phyloP scores from a whole-genome alignment of 495 filamentous ascomycete genomes.

The Penicillium alfredii region DNA sequence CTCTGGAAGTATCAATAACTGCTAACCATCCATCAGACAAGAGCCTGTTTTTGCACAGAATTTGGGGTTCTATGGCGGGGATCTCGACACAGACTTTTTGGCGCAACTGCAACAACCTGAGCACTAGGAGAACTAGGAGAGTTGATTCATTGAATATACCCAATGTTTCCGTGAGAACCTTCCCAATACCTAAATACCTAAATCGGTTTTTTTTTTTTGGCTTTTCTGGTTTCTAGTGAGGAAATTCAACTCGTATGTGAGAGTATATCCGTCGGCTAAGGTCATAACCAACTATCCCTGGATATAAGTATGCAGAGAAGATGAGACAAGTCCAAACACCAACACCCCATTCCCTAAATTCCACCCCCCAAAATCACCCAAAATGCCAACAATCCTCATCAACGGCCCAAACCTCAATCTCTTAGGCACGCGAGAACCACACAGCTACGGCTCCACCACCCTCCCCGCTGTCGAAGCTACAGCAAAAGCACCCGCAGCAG shows the following conservation, averaged over 20 bases:
- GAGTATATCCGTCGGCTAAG: conserved; percentile 5
- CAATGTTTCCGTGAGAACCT: not conserved
- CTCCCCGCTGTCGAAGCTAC: conserved; percentile 44
- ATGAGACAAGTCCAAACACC: no score
- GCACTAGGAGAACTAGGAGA: no score
- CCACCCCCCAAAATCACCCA: no score
- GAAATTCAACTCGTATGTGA: no score
- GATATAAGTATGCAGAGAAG: not conserved
- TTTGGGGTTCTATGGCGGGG: conserved; percentile 22
- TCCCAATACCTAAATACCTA: no score
- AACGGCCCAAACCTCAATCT: conserved; percentile 67
- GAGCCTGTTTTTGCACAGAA: conserved; percentile 24
- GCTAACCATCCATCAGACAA: conserved; percentile 6
- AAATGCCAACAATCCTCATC: conserved; percentile 47
- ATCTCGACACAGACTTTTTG: conserved; percentile 22
- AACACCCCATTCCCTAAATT: no score
- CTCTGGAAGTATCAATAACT: not conserved
- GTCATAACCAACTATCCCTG: conserved; percentile 1
- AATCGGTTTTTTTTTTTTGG: no score
- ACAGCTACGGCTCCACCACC: conserved; percentile 53
- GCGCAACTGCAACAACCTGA: conserved; percentile 15
- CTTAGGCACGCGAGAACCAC: conserved; percentile 55
- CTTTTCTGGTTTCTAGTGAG: no score
- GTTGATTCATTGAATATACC: no score
- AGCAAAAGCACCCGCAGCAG: conserved; percentile 28